These are phyloP conservation scores for Sicyos baderoa DNA, from an alignment of 306 rosid species.

Conservation along the genomic window DNA sequence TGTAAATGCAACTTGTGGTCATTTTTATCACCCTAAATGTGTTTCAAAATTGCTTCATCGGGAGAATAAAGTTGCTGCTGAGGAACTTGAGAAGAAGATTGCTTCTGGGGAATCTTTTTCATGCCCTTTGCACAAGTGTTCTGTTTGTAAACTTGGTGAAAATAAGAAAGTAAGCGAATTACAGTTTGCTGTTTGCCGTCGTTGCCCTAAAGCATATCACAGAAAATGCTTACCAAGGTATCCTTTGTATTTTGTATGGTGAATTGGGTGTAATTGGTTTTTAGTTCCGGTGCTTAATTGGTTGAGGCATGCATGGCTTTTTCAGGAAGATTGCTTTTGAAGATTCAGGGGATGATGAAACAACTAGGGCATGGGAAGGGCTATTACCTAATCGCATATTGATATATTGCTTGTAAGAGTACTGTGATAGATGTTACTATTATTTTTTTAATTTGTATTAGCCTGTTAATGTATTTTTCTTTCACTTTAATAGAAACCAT, in stretches of 20 bases:
- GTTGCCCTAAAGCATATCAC: conserved; percentile 86
- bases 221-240: conserved; percentile 90
- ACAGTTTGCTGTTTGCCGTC: conserved; percentile 89
- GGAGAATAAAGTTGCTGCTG: conserved; percentile 37
- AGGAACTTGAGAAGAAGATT: conserved; percentile 51
- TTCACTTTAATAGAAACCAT: conserved; percentile 51
- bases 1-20: conserved; percentile 83
- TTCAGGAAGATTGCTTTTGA: conserved; percentile 55
- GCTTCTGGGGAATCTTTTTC: conserved; percentile 57
- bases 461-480: conserved; percentile 19
- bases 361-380: conserved; percentile 67
- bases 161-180: conserved; percentile 42
- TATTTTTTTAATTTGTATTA: conserved; percentile 23
- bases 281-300: conserved; percentile 15
- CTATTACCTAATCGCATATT: conserved; percentile 75
- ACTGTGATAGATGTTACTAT: conserved; percentile 6
- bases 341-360: conserved; percentile 35
- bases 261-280: neutral
- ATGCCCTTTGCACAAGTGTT: conserved; percentile 79
- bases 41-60: conserved; percentile 45
- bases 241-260: conserved; percentile 12
- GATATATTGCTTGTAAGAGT: conserved; percentile 83
- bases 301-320: conserved; percentile 34
- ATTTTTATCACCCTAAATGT: conserved; percentile 79
- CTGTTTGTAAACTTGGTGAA: conserved; percentile 66